Conservation (phyloP, 2,329 filamentous ascomycete genomes). For the Capronia epimyces region DNA sequence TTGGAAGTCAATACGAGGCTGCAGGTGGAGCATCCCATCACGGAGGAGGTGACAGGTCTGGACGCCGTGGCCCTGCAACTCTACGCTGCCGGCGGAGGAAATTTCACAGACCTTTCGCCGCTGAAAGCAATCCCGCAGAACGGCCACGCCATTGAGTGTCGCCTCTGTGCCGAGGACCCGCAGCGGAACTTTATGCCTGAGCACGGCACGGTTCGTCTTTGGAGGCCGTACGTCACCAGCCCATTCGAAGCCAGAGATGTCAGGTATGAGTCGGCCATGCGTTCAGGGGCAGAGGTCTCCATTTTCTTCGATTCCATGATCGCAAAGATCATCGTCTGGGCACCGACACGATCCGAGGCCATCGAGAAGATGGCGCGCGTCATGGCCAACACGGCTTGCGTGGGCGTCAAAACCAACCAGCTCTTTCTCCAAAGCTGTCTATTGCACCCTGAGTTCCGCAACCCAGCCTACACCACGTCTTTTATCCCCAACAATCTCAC, state of each 20-base stretch:
- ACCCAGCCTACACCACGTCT: slow-evolving; percentile 39
- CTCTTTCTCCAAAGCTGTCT: slow-evolving; percentile 32
- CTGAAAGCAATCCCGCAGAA: slow-evolving; percentile 29
- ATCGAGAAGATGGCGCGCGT: slow-evolving; percentile 36
- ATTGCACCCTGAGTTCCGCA: slow-evolving; percentile 37
- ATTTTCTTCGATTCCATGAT: slow-evolving; percentile 48
- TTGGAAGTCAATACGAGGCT: slow-evolving; percentile 48
- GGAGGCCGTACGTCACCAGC: slow-evolving; percentile 29
- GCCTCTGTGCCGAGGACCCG: slow-evolving; percentile 44
- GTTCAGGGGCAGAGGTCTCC: slow-evolving; percentile 36
- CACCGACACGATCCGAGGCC: slow-evolving; percentile 35
- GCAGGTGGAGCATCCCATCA: slow-evolving; percentile 48
- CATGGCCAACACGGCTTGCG: slow-evolving; percentile 50
- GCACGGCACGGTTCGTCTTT: slow-evolving; percentile 35
- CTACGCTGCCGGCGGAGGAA: slow-evolving; percentile 34
- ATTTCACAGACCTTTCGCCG: slow-evolving; percentile 28
- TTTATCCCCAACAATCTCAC: slow-evolving; percentile 31
- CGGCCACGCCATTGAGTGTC: slow-evolving; percentile 43
- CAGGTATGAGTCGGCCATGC: slow-evolving; percentile 42
- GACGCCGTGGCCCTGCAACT: slow-evolving; percentile 40
- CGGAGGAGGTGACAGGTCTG: slow-evolving; percentile 37
- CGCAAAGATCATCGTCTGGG: slow-evolving; percentile 45
- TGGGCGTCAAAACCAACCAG: slow-evolving; percentile 55
- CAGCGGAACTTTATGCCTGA: slow-evolving; percentile 37
- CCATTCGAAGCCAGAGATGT: slow-evolving; percentile 28